Evolutionary conservation across 305 asterid species (phyloP), one percentile per base, ranked within the genome.

Genomic region (Fraxinus paxiana): DNA sequence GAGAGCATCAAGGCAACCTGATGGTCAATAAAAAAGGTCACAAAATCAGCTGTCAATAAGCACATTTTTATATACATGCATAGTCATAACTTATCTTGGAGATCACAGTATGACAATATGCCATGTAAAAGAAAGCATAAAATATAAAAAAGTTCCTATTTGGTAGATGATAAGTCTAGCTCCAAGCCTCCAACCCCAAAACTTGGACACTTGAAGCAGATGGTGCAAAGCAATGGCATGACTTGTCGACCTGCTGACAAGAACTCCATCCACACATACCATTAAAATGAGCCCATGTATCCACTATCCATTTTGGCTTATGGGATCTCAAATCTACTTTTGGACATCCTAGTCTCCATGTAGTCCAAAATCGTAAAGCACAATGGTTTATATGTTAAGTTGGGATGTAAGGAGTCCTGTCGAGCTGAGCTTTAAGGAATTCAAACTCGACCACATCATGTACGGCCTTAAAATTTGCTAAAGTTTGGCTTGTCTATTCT

Each of bases 1-100:
- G 99, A 87, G 56, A 95, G 94, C 98, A 95, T 95, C 87, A 95
- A 80, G 1, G 95, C 99, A 8, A 94, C 99, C 99, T 95, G 90
- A 81, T 77, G 81, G 77, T 80, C 85, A 86, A 34, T 22, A 7
- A 33, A 56, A 63, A 54, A 72, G 77, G 74, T 65, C 1, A 13
- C 73, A 77, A 35, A 80, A 73, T 76, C 24, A 79, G 74, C 43
- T 20, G 24, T 78, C 26, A 17, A 6, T 34, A 70, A 63, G 63
- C 31, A 22, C 8, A 51, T 17, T 30, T 77, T 41, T 43, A 31
- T n/a, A 71, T 59, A 31, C 78, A 20, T 74, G 83, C 61, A 74
- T 6, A 2, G 26, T 48, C 37, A 72, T 59, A 59, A 59, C 69
- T 59, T 7, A 59, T 59, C 65, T 54, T 59, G 31, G 31, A 59